Percentiles rank a stretch among this genome's conserved stretches.
phyloP scores from a whole-genome alignment of 2,329 filamentous ascomycete genomes.

The Ceratocystis ficicola region DNA sequence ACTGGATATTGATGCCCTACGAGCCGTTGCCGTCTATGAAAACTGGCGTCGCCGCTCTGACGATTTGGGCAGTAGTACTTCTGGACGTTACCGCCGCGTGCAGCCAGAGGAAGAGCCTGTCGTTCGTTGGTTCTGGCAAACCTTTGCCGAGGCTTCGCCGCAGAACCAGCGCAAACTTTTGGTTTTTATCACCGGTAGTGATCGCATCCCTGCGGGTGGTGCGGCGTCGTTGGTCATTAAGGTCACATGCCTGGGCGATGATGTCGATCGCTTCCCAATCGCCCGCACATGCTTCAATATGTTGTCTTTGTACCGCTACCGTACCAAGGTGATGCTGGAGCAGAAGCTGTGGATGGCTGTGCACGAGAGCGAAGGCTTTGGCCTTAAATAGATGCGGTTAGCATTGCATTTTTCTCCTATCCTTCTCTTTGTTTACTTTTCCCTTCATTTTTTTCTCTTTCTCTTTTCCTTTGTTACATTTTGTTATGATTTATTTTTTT shows the following conservation, averaged over 20 bases:
- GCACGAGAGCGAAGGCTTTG: conserved; percentile 84
- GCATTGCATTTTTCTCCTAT: neutral
- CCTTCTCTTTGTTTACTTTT: neutral
- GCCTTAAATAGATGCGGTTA: conserved; percentile 50
- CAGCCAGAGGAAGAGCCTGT: conserved; percentile 45
- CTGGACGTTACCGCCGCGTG: conserved; percentile 31
- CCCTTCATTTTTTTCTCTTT: neutral
- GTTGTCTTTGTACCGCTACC: conserved; percentile 63
- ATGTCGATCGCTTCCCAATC: conserved; percentile 63
- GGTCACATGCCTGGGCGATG: conserved; percentile 62
- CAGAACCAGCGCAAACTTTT: conserved; percentile 65
- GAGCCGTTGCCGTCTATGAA: conserved; percentile 68
- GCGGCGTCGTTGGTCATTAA: conserved; percentile 67
- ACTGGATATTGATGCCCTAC: conserved; percentile 63
- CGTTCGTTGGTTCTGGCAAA: conserved; percentile 79
- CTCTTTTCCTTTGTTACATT: neutral
- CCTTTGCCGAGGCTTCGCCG: conserved; percentile 54
- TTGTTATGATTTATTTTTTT: too few relatives aligned
- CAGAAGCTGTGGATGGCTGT: conserved; percentile 71
- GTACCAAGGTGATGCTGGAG: conserved; percentile 53
- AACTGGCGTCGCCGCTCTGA: conserved; percentile 47
- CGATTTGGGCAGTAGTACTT: conserved; percentile 31
- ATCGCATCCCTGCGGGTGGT: conserved; percentile 80
- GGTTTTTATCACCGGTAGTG: conserved; percentile 79
- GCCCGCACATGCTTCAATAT: conserved; percentile 88